These are phyloP conservation scores for Brassica hybrid DNA, from an alignment of 441 rosid species.

Conservation along the genomic window DNA sequence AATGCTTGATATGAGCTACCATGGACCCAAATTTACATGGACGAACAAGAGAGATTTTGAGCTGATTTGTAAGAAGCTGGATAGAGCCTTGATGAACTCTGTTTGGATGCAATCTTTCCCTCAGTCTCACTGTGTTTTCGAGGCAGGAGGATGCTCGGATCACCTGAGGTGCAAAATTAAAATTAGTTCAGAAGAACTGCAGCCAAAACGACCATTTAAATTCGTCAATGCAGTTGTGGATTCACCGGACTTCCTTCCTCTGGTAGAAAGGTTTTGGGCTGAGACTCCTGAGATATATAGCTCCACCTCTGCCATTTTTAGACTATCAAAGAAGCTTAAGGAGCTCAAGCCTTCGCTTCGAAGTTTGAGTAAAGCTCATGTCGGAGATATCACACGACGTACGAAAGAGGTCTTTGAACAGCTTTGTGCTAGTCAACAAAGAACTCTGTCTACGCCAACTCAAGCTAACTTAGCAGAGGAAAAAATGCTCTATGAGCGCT, in stretches of 20 bases:
- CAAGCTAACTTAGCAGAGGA: too few species aligned
- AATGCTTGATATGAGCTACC: not conserved
- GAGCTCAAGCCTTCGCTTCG: not conserved
- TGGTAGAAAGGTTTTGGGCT: not conserved
- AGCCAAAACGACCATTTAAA: not conserved
- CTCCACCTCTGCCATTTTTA: not conserved
- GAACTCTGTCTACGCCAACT: too few species aligned
- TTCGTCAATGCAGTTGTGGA: not conserved
- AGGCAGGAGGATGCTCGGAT: not conserved
- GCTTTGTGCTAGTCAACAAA: too few species aligned
- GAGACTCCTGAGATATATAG: not conserved
- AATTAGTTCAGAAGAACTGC: not conserved
- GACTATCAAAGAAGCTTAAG: not conserved
- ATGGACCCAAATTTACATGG: not conserved
- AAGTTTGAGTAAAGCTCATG: too few species aligned
- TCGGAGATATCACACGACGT: too few species aligned
- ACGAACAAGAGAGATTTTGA: not conserved
- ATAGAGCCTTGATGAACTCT: not conserved
- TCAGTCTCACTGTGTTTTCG: not conserved
- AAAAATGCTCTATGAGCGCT: too few species aligned
- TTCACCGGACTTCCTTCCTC: not conserved
- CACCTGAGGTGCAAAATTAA: not conserved
- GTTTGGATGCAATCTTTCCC: not conserved
- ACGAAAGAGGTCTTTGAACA: too few species aligned
- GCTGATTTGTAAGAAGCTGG: not conserved